Evolutionary conservation across 768 basidiomycete genomes (phyloP), one percentile per base, ranked within the genome.

Genomic region (Cyathus striatus): DNA sequence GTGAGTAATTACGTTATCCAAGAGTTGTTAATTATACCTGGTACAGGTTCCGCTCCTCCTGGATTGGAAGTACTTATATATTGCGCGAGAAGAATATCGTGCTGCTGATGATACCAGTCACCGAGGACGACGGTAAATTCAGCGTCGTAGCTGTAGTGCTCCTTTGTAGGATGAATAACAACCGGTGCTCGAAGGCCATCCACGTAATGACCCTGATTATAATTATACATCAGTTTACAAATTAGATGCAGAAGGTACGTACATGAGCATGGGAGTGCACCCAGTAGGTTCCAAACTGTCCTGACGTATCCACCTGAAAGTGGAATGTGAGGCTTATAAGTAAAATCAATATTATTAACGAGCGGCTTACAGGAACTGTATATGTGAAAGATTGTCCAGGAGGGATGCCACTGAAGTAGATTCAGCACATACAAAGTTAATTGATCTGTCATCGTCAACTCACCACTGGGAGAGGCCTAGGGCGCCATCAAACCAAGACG

Each of bases 231-330:
- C 10, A 16, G 27, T 10, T n/a, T 9, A 13, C 10, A 10, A 10
- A 18, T 37, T 37, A 13, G 13, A n/a, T 37, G 17, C n/a, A n/a
- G 12, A 37, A 37, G 12, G 10, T 10, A 18, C 36, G 14, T 37
- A 37, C 36, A 12, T n/a, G 18, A 10, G 36, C 9, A 18, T 37
- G 36, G 12, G 36, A 10, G 18, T 37, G 36, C 9, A 37, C 36
- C 36, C 36, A 37, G 20, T 37, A 37, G 12, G 36, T 10, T n/a
- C 36, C 36, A n/a, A 10, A 37, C 18, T 37, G 36, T n/a, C 36
- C 36, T 10, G 36, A 37, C n/a, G 27, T 30, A 16, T 30, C 27
- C 10, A 30, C 27, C 27, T 30, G 27, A 10, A 30, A 10, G 27
- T 30, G 27, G 27, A 30, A n/a, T n/a, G n/a, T n/a, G n/a, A n/a